These are phyloP conservation scores for Penicillium coffeae DNA, from an alignment of 495 filamentous ascomycete species.

Conservation along the genomic window DNA sequence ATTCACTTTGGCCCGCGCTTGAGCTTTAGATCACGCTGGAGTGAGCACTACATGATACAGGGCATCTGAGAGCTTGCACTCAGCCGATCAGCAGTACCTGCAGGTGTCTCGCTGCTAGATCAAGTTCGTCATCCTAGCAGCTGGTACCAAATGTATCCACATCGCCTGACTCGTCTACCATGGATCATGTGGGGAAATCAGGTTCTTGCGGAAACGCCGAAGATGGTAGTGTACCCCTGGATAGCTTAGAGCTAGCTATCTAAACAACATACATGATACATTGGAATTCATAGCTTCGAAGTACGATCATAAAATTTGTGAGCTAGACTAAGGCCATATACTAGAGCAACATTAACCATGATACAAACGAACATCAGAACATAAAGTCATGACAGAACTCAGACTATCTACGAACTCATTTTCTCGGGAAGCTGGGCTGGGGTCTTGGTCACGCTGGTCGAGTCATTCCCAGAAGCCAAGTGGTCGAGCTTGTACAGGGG, in stretches of 20 bases:
- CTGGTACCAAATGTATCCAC: constrained; percentile 15
- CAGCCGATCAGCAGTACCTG: constrained; percentile 6
- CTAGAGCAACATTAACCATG: no score
- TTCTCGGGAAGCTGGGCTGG: background rate
- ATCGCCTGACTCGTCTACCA: constrained; percentile 18
- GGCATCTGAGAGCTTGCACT: no score
- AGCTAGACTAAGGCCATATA: no score
- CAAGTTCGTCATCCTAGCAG: constrained; percentile 7
- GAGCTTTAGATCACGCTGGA: no score
- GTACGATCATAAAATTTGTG: no score
- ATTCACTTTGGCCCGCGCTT: no score
- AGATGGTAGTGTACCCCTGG: background rate
- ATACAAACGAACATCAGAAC: constrained; percentile 1
- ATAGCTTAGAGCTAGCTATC: no score
- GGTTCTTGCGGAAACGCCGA: background rate
- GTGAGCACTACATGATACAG: no score
- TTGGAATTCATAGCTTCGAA: no score
- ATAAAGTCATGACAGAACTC: background rate
- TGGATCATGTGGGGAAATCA: constrained; percentile 5
- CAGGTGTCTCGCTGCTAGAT: background rate
- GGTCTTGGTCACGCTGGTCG: background rate
- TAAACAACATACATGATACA: no score
- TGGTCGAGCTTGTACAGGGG: constrained; percentile 63
- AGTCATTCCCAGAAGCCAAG: constrained; percentile 8
- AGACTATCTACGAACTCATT: background rate